A percentile compares a stretch with the other conserved stretches of the same genome.
These are phyloP conservation scores for Periconia macrospinosa DNA, from an alignment of 2,329 filamentous ascomycete genomes.

Conservation along the genomic window DNA sequence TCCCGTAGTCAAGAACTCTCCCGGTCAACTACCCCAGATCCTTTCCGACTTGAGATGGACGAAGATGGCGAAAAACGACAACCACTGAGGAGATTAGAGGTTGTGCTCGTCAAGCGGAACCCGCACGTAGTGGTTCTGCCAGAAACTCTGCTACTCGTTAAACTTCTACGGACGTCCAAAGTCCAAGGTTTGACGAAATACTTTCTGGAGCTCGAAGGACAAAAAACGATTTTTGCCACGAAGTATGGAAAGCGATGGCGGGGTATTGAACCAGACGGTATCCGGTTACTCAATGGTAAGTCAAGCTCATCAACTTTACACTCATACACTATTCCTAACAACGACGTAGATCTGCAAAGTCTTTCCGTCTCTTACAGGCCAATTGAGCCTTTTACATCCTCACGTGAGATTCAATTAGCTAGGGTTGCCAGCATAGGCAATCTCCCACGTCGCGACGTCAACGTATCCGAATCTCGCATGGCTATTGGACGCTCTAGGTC, in stretches of 20 bases:
- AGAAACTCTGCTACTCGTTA: constrained; percentile 20
- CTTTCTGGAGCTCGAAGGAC: constrained; percentile 24
- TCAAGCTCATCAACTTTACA: not conserved
- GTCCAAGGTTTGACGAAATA: constrained; percentile 24
- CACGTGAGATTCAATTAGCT: not conserved
- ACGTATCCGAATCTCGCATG: constrained; percentile 10
- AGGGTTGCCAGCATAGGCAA: not conserved
- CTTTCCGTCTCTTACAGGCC: constrained; percentile 13
- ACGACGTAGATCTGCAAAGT: constrained; percentile 18
- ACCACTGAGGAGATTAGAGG: constrained; percentile 22
- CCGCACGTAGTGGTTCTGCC: constrained; percentile 16
- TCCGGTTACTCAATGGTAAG: constrained; percentile 22
- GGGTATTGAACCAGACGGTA: constrained; percentile 25
- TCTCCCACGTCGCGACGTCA: constrained; percentile 1
- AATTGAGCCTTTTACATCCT: constrained; percentile 9
- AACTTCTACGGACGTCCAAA: constrained; percentile 19
- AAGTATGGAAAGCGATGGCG: constrained; percentile 23
- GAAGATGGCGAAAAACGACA: constrained; percentile 12
- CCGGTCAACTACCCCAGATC: not conserved
- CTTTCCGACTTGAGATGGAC: not conserved
- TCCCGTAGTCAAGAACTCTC: not conserved
- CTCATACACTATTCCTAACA: constrained; percentile 1
- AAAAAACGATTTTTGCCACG: constrained; percentile 24
- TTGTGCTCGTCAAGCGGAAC: constrained; percentile 26
- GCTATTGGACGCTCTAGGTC: constrained; percentile 9